Evolutionary conservation across 805 yeast genomes (phyloP), one percentile per base, ranked within the genome.

Genomic region (Spathaspora girioi): DNA sequence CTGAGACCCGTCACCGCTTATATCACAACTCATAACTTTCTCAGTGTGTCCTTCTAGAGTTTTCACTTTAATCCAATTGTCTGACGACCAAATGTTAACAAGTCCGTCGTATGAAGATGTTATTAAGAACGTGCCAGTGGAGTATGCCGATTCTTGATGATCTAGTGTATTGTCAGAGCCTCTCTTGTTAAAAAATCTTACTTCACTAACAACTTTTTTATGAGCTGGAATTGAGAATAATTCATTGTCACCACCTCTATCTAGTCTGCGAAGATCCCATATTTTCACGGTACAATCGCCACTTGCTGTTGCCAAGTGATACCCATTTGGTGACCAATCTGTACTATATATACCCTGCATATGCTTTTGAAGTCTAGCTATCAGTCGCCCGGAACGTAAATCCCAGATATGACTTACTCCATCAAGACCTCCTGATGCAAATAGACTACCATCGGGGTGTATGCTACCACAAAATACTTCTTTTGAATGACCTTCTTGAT

Each of bases 401-500:
- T 93, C 99, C 97, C 97, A 93, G 1, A 92, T 63, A 43, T 86
- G 71, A 0, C 83, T 84, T 17, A 82, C 67, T 0, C 85, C 87
- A 66, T 93, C 97, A 5, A 84, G 68, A 0, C 97, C 97, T 3
- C 86, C 94, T 11, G 89, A 81, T 0, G 87, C 85, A 7, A 87
- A 59, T 5, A 93, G 65, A 2, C 93, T 74, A 0, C 98, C 97
- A 59, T 89, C 96, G 0, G 78, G 76, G 53, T 91, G 96, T 54
- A 86, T 78, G 1, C 80, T 68, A 2, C 87, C 64, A 0, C 83
- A 61, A 53, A 80, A 82, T 0, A 91, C 84, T 51, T 83, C 94
- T 58, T 82, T 84, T 1, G 87, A 71, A 62, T 93, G 97, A 0
- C 97, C 97, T 62, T 89, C 96, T 64, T 93, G 98, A 52, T 80